A percentile compares a stretch with the other conserved stretches of the same genome.
Conservation (phyloP, 2,329 filamentous ascomycete species). For the Calonectria leucothoes region DNA sequence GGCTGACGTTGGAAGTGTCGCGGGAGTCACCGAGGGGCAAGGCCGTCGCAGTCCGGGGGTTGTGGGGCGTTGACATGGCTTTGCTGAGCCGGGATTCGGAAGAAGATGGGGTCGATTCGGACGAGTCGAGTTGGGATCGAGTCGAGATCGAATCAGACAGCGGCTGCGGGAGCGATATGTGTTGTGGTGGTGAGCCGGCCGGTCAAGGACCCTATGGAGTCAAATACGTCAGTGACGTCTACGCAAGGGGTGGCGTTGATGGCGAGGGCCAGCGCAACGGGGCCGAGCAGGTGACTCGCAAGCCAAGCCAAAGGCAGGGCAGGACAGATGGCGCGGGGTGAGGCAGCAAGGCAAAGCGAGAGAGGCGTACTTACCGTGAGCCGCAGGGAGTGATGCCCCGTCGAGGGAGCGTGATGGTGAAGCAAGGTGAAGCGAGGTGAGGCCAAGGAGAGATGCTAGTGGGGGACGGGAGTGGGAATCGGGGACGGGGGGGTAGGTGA, state of each 20-base stretch:
- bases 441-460: background rate
- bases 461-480: constrained; percentile 2
- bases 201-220: background rate
- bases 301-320: background rate
- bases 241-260: constrained; percentile 3
- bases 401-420: background rate
- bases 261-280: background rate
- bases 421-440: background rate
- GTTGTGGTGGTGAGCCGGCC: background rate
- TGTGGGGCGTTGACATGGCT: constrained; percentile 47
- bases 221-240: constrained; percentile 2
- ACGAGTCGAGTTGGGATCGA: constrained; percentile 28
- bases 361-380: background rate
- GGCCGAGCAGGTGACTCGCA: background rate
- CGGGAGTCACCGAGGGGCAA: constrained; percentile 38
- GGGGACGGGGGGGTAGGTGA: constrained; percentile 20
- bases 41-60: constrained; percentile 41
- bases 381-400: background rate
- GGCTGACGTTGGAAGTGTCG: constrained; percentile 27
- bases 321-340: background rate
- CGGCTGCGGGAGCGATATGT: background rate
- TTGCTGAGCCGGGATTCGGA: constrained; percentile 36
- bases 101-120: constrained; percentile 22
- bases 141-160: constrained; percentile 20
- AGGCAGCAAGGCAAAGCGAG: background rate